These are phyloP conservation scores for Barnettozyma sucrosica DNA, from an alignment of 805 yeast species.

Conservation along the genomic window DNA sequence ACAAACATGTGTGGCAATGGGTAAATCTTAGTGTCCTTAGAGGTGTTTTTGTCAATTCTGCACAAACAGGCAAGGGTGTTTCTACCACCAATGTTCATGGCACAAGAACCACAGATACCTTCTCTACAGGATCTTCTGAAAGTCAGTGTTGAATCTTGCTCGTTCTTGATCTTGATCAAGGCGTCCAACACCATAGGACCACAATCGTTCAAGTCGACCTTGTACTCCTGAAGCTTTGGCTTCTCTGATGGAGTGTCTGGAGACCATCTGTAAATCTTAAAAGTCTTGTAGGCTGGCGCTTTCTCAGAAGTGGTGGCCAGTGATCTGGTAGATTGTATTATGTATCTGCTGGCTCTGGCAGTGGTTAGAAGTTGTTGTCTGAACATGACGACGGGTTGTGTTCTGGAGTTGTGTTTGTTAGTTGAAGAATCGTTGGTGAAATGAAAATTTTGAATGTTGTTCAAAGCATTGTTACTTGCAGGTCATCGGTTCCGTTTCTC, in stretches of 20 bases:
- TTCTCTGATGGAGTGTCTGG: conserved; percentile 93
- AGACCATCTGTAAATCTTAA: conserved; percentile 96
- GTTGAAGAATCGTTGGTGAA: background rate
- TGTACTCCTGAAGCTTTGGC: conserved; percentile 79
- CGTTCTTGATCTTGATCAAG: conserved; percentile 87
- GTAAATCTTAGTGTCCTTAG: conserved; percentile 79
- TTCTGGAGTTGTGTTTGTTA: background rate
- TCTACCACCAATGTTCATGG: conserved; percentile 98
- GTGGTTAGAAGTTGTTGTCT: conserved; percentile 2
- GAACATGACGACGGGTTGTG: background rate
- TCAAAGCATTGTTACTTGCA: background rate
- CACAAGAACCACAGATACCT: conserved; percentile 99
- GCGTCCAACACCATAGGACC: conserved; percentile 99
- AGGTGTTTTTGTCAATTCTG: conserved; percentile 75
- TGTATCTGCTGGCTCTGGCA: conserved; percentile 3
- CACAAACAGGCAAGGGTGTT: conserved; percentile 97
- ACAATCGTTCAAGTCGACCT: conserved; percentile 81
- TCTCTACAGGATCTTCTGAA: conserved; percentile 98
- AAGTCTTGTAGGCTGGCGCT: conserved; percentile 64
- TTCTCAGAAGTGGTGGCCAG: conserved; percentile 45
- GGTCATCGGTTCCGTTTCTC: conserved; percentile 18
- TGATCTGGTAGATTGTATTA: conserved; percentile 19
- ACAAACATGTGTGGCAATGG: conserved; percentile 98
- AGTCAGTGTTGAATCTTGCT: conserved; percentile 92
- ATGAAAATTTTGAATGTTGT: conserved; percentile 1